A percentile compares a stretch with the other conserved stretches of the same genome.
These are phyloP conservation scores for Erythrobasidium hasegawianum DNA, from an alignment of 1,284 basidiomycete species.

Conservation along the genomic window DNA sequence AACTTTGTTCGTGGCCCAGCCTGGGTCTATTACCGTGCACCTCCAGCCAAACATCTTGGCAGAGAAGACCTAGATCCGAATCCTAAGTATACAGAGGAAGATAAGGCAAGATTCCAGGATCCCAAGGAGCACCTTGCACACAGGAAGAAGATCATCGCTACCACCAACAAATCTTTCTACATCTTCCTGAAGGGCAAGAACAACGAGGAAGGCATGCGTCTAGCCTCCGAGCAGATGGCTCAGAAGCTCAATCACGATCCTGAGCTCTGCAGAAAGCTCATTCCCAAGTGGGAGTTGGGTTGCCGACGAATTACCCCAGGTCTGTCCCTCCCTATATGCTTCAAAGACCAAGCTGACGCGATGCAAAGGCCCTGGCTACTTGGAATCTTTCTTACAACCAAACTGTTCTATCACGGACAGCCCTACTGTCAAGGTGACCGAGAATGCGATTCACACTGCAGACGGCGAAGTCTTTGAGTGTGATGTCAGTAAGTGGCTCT, in stretches of 20 bases:
- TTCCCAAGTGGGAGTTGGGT: slow-evolving; percentile 10
- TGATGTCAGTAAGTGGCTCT: slow-evolving; percentile 10
- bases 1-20: slow-evolving; percentile 31
- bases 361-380: slow-evolving; percentile 12
- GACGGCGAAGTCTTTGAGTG: slow-evolving; percentile 22
- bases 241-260: slow-evolving; percentile 3
- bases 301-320: slow-evolving; percentile 12
- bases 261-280: background rate
- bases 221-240: slow-evolving; percentile 1
- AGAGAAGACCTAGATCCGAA: slow-evolving; percentile 18
- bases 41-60: slow-evolving; percentile 4
- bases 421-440: slow-evolving; percentile 13
- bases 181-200: slow-evolving; percentile 38
- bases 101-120: slow-evolving; percentile 2
- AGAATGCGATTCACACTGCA: slow-evolving; percentile 11
- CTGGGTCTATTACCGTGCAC: background rate
- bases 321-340: no score
- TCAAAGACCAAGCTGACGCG: no score
- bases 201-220: background rate
- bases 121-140: slow-evolving; percentile 1
- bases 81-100: slow-evolving; percentile 19
- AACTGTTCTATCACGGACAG: slow-evolving; percentile 14
- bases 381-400: slow-evolving; percentile 1
- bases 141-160: slow-evolving; percentile 11
- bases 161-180: slow-evolving; percentile 40